Evolutionary conservation across 495 filamentous ascomycete species (phyloP), one percentile per base, ranked within the genome.

Genomic region (Penicillium chermesinum): DNA sequence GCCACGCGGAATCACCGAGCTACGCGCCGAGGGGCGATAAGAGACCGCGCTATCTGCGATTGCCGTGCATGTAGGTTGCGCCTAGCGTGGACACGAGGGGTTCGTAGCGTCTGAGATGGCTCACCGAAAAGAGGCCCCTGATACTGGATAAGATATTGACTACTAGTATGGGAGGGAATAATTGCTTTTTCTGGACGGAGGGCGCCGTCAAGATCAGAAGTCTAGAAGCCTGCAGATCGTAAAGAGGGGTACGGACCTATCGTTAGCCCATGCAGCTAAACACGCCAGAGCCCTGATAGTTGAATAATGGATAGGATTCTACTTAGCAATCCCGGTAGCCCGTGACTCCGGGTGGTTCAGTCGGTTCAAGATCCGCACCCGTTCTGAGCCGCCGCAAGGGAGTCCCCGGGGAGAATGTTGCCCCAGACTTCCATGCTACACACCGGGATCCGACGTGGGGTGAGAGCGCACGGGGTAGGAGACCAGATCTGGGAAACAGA

Each of bases 341-440:
- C n/a, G n/a, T n/a, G n/a, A n/a, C n/a, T n/a, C n/a, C n/a, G n/a
- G n/a, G n/a, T n/a, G n/a, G 2, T 38, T 15, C 35, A 2, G 38
- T 43, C 12, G 18, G 30, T 34, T 44, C 25, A 44, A 18, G 16
- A n/a, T 13, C 10, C 20, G 38, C 10, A 17, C 16, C 16, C 32
- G 41, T 12, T 44, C 15, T 17, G 25, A 30, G 10, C 25, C 5
- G 25, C n/a, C n/a, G 25, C 25, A 30, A 5, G 25, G 25, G 25
- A 30, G 25, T 30, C 19, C 25, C 3, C 20, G 52, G 39, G 43
- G 35, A 41, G 41, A 43, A 48, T 37, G 18, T 19, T 48, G 46
- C 54, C 54, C 54, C 50, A 50, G 54, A 57, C 46, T 48, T 47
- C 49, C 49, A 32, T 44, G 44, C 40, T 39, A 36, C 35, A 33